phyloP scores from a whole-genome alignment of 306 rosid genomes.

The Sesbania bispinosa region DNA sequence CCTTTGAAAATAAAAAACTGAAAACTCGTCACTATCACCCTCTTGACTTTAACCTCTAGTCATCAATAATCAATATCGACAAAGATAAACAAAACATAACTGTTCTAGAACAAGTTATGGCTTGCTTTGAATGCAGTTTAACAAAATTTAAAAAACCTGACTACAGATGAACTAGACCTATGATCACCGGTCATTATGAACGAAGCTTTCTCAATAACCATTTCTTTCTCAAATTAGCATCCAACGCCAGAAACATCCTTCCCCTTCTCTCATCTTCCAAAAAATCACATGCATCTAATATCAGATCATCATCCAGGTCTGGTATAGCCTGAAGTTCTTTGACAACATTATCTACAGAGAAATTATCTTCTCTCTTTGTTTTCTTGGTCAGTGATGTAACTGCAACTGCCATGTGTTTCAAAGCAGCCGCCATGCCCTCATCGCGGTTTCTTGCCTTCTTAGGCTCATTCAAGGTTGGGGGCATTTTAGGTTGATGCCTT shows the following conservation, averaged over 20 bases:
- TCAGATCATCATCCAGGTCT: constrained; percentile 48
- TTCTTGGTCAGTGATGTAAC: constrained; percentile 43
- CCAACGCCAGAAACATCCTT: constrained; percentile 43
- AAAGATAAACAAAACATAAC: not conserved
- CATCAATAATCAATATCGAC: not conserved
- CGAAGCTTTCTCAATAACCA: constrained; percentile 49
- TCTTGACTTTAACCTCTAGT: not conserved
- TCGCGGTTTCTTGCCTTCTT: constrained; percentile 32
- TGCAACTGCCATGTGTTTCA: constrained; percentile 33
- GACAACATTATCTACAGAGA: constrained; percentile 35
- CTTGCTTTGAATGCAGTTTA: not conserved
- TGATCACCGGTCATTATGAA: constrained; percentile 20
- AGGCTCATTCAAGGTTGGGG: constrained; percentile 20
- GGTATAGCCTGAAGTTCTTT: constrained; percentile 45
- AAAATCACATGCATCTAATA: constrained; percentile 45
- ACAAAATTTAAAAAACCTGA: not conserved
- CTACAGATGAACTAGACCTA: not conserved
- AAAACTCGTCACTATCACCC: too few relatives aligned
- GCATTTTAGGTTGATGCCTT: constrained; percentile 21
- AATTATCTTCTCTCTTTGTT: constrained; percentile 43
- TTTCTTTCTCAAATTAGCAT: constrained; percentile 43
- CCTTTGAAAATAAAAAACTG: too few relatives aligned
- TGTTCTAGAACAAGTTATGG: not conserved
- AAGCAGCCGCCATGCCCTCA: constrained; percentile 21
- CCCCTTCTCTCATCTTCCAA: constrained; percentile 56